A percentile compares a stretch with the other conserved stretches of the same genome.
Conservation (phyloP, 495 filamentous ascomycete genomes). For the Aspergillus taichungensis region DNA sequence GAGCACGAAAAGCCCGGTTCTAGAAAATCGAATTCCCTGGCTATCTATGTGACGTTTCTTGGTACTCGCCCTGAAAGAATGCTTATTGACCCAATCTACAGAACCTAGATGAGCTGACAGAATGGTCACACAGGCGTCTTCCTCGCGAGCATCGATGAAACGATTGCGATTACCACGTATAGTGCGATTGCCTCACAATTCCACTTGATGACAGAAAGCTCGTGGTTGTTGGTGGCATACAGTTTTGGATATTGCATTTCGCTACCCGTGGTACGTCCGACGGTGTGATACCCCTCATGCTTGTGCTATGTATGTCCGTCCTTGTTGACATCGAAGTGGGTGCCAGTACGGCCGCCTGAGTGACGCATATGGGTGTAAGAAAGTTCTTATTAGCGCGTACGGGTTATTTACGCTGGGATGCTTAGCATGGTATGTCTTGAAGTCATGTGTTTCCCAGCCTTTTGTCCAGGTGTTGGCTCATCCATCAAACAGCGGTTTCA, state of each 20-base stretch:
- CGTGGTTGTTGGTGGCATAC: conserved; percentile 25
- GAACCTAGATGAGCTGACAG: background rate
- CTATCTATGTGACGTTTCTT: too few relatives aligned
- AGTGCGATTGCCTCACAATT: conserved; percentile 24
- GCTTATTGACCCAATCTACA: too few relatives aligned
- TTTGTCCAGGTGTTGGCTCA: background rate
- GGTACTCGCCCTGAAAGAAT: too few relatives aligned
- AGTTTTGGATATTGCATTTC: conserved; percentile 25
- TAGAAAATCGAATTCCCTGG: too few relatives aligned
- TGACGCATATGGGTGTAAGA: conserved; percentile 23
- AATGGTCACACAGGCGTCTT: conserved; percentile 17
- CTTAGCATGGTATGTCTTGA: conserved; percentile 18
- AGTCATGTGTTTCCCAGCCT: too few relatives aligned
- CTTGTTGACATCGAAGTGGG: too few relatives aligned
- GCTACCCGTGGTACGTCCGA: conserved; percentile 20
- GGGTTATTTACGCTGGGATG: conserved; percentile 23
- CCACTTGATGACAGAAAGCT: conserved; percentile 12
- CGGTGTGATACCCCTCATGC: background rate
- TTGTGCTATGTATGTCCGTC: background rate
- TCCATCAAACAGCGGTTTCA: conserved; percentile 10
- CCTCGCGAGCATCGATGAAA: conserved; percentile 20
- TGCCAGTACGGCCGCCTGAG: conserved; percentile 19
- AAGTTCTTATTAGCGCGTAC: conserved; percentile 17
- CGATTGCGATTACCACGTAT: conserved; percentile 21
- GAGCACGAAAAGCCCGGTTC: too few relatives aligned